Evolutionary conservation across 106 monocot species (phyloP).

Genomic region (Phalaenopsis aphrodite): DNA sequence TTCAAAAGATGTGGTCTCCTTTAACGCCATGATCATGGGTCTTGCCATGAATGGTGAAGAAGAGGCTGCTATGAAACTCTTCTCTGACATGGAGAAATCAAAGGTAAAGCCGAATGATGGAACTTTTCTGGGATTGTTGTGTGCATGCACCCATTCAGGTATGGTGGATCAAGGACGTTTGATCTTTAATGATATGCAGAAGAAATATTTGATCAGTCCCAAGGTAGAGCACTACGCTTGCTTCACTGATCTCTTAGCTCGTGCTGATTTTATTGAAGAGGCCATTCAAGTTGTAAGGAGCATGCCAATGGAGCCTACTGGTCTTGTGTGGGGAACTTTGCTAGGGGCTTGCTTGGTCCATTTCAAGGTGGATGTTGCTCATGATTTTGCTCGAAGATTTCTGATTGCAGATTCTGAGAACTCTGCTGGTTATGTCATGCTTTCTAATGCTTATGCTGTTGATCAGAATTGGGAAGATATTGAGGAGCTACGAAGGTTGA

Average conservation of each 20-base stretch:
- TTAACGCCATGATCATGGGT: slow-evolving; percentile 64
- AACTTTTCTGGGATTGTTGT: slow-evolving; percentile 30
- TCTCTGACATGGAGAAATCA: slow-evolving; percentile 26
- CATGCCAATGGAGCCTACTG: slow-evolving; percentile 27
- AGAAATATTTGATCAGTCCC: slow-evolving; percentile 10
- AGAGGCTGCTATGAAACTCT: slow-evolving; percentile 33
- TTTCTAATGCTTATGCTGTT: slow-evolving; percentile 35
- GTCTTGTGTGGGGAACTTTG: slow-evolving; percentile 38
- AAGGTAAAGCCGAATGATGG: slow-evolving; percentile 22
- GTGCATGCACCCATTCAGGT: slow-evolving; percentile 32
- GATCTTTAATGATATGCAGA: slow-evolving; percentile 24
- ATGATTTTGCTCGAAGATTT: slow-evolving; percentile 12
- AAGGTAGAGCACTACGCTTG: slow-evolving; percentile 33
- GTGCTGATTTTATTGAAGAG: slow-evolving; percentile 23
- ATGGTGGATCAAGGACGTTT: slow-evolving; percentile 23
- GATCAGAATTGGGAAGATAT: slow-evolving; percentile 27
- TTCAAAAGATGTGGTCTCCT: slow-evolving; percentile 46
- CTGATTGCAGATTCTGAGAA: slow-evolving; percentile 15
- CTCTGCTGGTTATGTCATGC: slow-evolving; percentile 38
- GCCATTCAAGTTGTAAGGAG: slow-evolving; percentile 21
- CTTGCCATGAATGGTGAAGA: slow-evolving; percentile 47
- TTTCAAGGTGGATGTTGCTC: slow-evolving; percentile 20
- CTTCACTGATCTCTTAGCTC: slow-evolving; percentile 34
- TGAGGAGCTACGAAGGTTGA: slow-evolving; percentile 23
- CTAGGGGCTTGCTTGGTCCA: slow-evolving; percentile 31